Evolutionary conservation across 2,329 filamentous ascomycete genomes (phyloP), one percentile per base, ranked within the genome.

Genomic region (Fusarium sp.): DNA sequence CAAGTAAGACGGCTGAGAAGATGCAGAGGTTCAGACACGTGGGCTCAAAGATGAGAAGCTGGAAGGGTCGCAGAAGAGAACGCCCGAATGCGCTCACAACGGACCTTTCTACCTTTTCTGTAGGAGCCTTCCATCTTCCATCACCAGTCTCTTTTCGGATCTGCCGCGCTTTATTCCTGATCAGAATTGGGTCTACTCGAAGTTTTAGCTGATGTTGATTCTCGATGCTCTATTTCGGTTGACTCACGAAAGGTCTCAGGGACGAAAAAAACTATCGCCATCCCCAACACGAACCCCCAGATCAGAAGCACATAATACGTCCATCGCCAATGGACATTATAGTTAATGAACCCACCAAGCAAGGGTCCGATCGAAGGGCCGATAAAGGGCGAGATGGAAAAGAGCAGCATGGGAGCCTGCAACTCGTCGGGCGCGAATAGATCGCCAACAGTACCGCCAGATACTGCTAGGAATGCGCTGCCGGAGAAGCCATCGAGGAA

Each of bases 11-110:
- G 35, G 92, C 92, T 1, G 91, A 91, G 67, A 93, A 90, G 19
- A 95, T 77, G 75, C 92, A 95, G 23, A 97, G 85, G 65, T 87
- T 87, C 53, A 95, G 79, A 57, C 88, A 91, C 92, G 97, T 97
- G 63, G 91, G 91, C 78, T 96, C 92, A 49, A 91, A 84, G 45
- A 88, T 75, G 50, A 97, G 82, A 6, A 97, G 84, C 75, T 95
- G 85, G 72, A 95, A 90, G 6, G 92, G 92, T n/a, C 87, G 82
- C 47, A 85, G 76, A 31, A 89, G 78, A 2, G 86, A 88, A 42
- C 76, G 75, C 7, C 82, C 77, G 17, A 93, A 76, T 2, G 88
- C 89, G 42, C 74, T 76, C 7, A 77, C 67, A 35, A 97, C 86
- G 0, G 91, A 92, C 67, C 86, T 86, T 49, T 88, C 78, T 62